Evolutionary conservation across 2,329 filamentous ascomycete species (phyloP).

Genomic region (Decorospora gaudefroyi): DNA sequence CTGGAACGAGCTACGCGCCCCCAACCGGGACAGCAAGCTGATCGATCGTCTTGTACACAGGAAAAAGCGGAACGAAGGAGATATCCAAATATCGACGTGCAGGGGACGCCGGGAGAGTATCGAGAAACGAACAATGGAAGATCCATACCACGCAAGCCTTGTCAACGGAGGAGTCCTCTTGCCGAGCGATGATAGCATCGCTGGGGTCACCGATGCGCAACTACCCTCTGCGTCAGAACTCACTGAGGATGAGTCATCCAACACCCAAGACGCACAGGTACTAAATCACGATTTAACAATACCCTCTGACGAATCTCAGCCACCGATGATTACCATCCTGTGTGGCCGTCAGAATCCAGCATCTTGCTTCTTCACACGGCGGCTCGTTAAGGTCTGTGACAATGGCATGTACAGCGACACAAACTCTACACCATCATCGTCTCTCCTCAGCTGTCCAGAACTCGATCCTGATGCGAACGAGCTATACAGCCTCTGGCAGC

Average conservation of each 20-base stretch:
- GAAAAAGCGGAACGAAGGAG: not conserved
- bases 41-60: not conserved
- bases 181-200: not conserved
- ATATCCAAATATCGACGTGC: not conserved
- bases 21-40: not conserved
- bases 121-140: not conserved
- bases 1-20: not conserved
- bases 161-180: not conserved
- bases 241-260: not conserved
- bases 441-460: not conserved
- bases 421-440: not conserved
- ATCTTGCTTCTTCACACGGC: conserved; percentile 4
- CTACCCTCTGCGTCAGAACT: not conserved
- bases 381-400: not conserved
- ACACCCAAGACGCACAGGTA: not conserved
- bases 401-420: not conserved
- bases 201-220: not conserved
- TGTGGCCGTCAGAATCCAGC: not conserved
- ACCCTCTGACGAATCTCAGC: not conserved
- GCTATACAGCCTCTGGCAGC: conserved; percentile 6
- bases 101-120: not conserved
- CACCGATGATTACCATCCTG: not conserved
- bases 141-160: conserved; percentile 1
- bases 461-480: conserved; percentile 1
- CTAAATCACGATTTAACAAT: too few relatives aligned